Conservation (phyloP, 2,329 filamentous ascomycete genomes). For the Xylariaceae sp. region DNA sequence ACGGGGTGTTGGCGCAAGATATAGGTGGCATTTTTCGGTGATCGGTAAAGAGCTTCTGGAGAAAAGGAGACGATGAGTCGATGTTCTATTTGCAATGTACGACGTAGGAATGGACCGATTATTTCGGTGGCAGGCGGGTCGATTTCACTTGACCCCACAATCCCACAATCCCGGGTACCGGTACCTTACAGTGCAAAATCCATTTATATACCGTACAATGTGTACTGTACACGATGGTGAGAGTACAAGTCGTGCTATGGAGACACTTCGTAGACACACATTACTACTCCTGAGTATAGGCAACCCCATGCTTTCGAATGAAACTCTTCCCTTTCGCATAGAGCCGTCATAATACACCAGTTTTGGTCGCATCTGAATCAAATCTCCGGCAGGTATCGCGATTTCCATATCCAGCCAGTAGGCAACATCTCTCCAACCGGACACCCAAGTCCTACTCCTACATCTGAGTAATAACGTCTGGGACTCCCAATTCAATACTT, state of each 20-base stretch:
- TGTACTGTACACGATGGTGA: background rate
- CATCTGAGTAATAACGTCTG: constrained; percentile 40
- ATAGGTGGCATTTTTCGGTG: constrained; percentile 20
- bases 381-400: background rate
- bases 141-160: background rate
- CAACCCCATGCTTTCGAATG: background rate
- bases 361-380: background rate
- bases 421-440: background rate
- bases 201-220: background rate
- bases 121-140: background rate
- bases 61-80: background rate
- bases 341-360: background rate
- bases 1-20: constrained; percentile 38
- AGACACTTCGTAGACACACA: too few species aligned
- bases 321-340: background rate
- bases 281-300: background rate
- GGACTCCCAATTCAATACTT: constrained; percentile 44
- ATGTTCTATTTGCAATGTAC: background rate
- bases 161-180: too few species aligned
- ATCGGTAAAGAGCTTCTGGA: background rate
- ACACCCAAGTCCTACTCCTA: constrained; percentile 4
- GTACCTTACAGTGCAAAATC: background rate
- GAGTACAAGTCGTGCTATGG: too few species aligned
- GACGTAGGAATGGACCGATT: constrained; percentile 25
- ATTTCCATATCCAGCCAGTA: constrained; percentile 9